Percentiles rank a stretch among this genome's conserved stretches.
Evolutionary conservation across 2,329 filamentous ascomycete genomes (phyloP).

Genomic region (Calonectria pteridis): DNA sequence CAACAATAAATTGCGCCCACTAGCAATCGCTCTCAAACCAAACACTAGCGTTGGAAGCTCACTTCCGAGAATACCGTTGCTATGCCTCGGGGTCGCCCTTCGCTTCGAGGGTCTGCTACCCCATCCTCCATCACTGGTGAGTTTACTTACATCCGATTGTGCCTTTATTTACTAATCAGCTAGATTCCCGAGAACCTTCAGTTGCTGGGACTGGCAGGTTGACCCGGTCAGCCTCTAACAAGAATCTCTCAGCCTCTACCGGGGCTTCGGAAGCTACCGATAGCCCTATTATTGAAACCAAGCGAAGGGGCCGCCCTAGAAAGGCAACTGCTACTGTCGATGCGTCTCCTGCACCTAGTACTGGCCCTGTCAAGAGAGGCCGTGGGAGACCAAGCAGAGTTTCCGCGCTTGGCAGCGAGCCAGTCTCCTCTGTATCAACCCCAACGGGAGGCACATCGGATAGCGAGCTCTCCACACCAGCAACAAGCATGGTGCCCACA

Average conservation of each 20-base stretch:
- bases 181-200: constrained; percentile 36
- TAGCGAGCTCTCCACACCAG: constrained; percentile 51
- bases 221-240: constrained; percentile 43
- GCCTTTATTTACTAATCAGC: constrained; percentile 11
- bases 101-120: constrained; percentile 33
- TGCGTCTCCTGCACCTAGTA: constrained; percentile 14
- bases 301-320: constrained; percentile 43
- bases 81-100: constrained; percentile 50
- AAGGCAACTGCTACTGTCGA: constrained; percentile 27
- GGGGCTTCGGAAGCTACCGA: constrained; percentile 2
- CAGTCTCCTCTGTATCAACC: constrained; percentile 50
- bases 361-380: constrained; percentile 21
- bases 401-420: constrained; percentile 40
- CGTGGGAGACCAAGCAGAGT: constrained; percentile 36
- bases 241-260: constrained; percentile 27
- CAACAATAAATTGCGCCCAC: background rate
- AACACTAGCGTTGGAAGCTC: background rate
- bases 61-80: constrained; percentile 6
- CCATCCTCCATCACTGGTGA: constrained; percentile 30
- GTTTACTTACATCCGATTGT: background rate
- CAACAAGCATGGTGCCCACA: constrained; percentile 53
- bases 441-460: constrained; percentile 47
- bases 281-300: constrained; percentile 13
- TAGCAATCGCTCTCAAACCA: background rate
- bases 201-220: constrained; percentile 35